Evolutionary conservation across 441 rosid species (phyloP).

Genomic region (Arabidopsis hybrid): DNA sequence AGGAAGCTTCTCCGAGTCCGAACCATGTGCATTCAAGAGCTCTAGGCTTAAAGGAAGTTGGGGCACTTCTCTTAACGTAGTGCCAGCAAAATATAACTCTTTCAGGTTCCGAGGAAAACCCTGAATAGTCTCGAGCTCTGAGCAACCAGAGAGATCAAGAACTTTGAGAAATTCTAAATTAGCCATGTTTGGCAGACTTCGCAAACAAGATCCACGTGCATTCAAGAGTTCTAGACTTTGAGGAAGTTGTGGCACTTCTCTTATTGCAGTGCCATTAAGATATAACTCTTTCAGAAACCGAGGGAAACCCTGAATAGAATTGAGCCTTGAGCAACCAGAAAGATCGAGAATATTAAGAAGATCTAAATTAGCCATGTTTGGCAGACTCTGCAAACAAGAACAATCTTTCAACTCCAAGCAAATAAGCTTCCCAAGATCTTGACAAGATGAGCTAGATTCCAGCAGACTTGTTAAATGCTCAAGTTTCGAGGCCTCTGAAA

Average conservation of each 20-base stretch:
- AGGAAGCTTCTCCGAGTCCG: neutral
- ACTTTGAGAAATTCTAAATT: constrained; percentile 11
- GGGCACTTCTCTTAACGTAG: constrained; percentile 28
- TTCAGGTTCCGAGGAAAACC: constrained; percentile 22
- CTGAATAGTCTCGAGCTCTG: constrained; percentile 7
- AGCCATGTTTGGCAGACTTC: constrained; percentile 21
- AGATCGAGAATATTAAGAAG: constrained; percentile 33
- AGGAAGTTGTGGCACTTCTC: constrained; percentile 33
- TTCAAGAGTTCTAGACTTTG: constrained; percentile 24
- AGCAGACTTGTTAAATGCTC: neutral
- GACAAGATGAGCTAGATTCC: neutral
- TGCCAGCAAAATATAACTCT: constrained; percentile 27
- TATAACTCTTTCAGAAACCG: constrained; percentile 24
- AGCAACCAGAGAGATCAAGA: constrained; percentile 37
- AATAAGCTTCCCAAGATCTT: constrained; percentile 25
- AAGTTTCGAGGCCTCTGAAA: neutral
- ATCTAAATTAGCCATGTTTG: constrained; percentile 12
- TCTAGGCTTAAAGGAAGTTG: constrained; percentile 32
- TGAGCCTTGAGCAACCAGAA: constrained; percentile 27
- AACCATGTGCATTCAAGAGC: constrained; percentile 28
- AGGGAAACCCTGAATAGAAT: constrained; percentile 18
- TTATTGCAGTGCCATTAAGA: constrained; percentile 24
- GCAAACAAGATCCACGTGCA: constrained; percentile 5
- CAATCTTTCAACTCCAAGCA: constrained; percentile 30
- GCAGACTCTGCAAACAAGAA: constrained; percentile 19